phyloP scores from a whole-genome alignment of 352 stramenopile species.

The Phytophthora gonapodyides region DNA sequence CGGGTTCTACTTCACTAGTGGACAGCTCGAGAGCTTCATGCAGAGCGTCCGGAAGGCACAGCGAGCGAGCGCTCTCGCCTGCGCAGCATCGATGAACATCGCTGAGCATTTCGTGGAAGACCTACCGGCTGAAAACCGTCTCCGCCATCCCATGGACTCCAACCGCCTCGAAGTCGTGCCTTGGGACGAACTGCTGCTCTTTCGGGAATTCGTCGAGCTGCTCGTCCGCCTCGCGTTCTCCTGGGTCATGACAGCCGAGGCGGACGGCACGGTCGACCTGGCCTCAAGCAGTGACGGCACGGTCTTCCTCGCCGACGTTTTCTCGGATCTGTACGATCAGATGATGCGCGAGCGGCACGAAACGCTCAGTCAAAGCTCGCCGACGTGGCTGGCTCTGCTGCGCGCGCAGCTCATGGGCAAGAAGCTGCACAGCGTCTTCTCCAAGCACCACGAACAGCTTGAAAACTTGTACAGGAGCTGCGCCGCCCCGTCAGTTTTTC shows the following conservation, averaged over 20 bases:
- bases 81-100: slow-evolving; percentile 21
- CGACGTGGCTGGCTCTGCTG: slow-evolving; percentile 31
- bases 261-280: slow-evolving; percentile 17
- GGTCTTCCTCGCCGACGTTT: slow-evolving; percentile 41
- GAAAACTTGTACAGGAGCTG: slow-evolving; percentile 41
- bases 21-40: slow-evolving; percentile 47
- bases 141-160: slow-evolving; percentile 24
- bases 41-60: slow-evolving; percentile 44
- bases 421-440: slow-evolving; percentile 44
- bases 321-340: slow-evolving; percentile 50
- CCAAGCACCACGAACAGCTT: slow-evolving; percentile 45
- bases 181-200: slow-evolving; percentile 50
- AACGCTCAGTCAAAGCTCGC: slow-evolving; percentile 14
- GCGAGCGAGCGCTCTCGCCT: slow-evolving; percentile 31
- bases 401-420: slow-evolving; percentile 45
- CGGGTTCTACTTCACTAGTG: slow-evolving; percentile 45
- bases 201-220: slow-evolving; percentile 69
- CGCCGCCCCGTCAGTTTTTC: slow-evolving; percentile 13
- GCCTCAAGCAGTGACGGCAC: slow-evolving; percentile 12
- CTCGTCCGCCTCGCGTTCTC: slow-evolving; percentile 58
- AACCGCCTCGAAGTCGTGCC: slow-evolving; percentile 37
- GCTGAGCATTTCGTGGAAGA: slow-evolving; percentile 18
- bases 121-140: slow-evolving; percentile 29
- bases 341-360: slow-evolving; percentile 42
- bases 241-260: slow-evolving; percentile 26